Conservation (phyloP, 2,329 filamentous ascomycete genomes). For the Penicillium expansum region DNA sequence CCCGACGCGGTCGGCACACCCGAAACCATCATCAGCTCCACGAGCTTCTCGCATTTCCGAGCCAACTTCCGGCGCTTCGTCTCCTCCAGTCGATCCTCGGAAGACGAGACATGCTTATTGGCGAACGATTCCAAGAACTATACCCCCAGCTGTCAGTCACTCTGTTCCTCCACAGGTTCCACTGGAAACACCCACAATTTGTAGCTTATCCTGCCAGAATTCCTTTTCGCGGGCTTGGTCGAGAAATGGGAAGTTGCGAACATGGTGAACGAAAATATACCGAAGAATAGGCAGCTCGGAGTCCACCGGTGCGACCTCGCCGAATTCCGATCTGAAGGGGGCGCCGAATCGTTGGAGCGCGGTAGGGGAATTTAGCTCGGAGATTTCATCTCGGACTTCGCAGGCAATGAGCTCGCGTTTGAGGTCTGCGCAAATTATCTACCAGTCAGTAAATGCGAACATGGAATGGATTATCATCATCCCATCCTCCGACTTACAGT, state of each 20-base stretch:
- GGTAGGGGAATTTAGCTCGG: slow-evolving; percentile 89
- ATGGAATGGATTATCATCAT: background rate
- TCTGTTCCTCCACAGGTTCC: background rate
- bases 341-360: slow-evolving; percentile 93
- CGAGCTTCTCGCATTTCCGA: slow-evolving; percentile 87
- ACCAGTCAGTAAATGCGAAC: background rate
- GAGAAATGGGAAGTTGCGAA: slow-evolving; percentile 95
- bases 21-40: slow-evolving; percentile 99
- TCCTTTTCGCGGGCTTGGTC: slow-evolving; percentile 97
- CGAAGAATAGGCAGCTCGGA: slow-evolving; percentile 90
- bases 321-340: slow-evolving; percentile 87
- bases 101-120: slow-evolving; percentile 94
- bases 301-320: slow-evolving; percentile 88
- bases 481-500: slow-evolving; percentile 63
- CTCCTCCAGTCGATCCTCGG: slow-evolving; percentile 91
- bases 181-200: slow-evolving; percentile 64
- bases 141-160: slow-evolving; percentile 2
- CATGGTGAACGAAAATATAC: slow-evolving; percentile 97
- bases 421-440: slow-evolving; percentile 61
- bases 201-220: slow-evolving; percentile 98
- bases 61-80: slow-evolving; percentile 93
- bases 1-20: slow-evolving; percentile 93
- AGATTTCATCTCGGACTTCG: slow-evolving; percentile 87
- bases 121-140: slow-evolving; percentile 97
- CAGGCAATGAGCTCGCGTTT: slow-evolving; percentile 91